phyloP scores from a whole-genome alignment of 495 filamentous ascomycete genomes.

The Aspergillus cristatus region DNA sequence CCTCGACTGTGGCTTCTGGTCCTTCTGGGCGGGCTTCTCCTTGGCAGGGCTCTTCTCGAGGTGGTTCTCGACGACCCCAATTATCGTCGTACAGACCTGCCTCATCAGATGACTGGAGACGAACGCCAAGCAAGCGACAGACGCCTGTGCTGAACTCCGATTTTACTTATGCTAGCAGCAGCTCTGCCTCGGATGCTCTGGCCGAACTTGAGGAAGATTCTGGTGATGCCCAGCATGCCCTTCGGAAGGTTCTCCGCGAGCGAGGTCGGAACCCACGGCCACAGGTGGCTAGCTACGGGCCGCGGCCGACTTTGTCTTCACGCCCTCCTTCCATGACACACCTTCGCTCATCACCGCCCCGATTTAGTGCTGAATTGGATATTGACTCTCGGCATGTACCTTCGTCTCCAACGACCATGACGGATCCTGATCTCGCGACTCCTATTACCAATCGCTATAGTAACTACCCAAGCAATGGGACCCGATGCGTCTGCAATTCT shows the following conservation, averaged over 20 bases:
- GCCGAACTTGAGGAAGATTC: constrained; percentile 40
- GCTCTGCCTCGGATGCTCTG: constrained; percentile 47
- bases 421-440: constrained; percentile 56
- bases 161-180: constrained; percentile 25
- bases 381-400: constrained; percentile 29
- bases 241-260: constrained; percentile 63
- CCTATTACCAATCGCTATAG: constrained; percentile 53
- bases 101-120: constrained; percentile 24
- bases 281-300: constrained; percentile 25
- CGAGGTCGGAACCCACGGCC: constrained; percentile 42
- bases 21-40: constrained; percentile 36
- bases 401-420: constrained; percentile 58
- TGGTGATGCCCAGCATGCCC: constrained; percentile 50
- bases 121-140: constrained; percentile 28
- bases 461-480: constrained; percentile 46
- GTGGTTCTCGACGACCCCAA: constrained; percentile 16
- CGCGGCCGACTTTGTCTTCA: constrained; percentile 20
- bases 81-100: constrained; percentile 11
- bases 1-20: constrained; percentile 35
- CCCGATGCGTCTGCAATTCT: constrained; percentile 67
- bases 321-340: constrained; percentile 29
- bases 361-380: constrained; percentile 31
- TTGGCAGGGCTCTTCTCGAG: constrained; percentile 29
- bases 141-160: constrained; percentile 26
- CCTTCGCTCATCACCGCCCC: constrained; percentile 38